These are phyloP conservation scores for Nicotiana rustica DNA, from an alignment of 305 asterid genomes.

Conservation along the genomic window DNA sequence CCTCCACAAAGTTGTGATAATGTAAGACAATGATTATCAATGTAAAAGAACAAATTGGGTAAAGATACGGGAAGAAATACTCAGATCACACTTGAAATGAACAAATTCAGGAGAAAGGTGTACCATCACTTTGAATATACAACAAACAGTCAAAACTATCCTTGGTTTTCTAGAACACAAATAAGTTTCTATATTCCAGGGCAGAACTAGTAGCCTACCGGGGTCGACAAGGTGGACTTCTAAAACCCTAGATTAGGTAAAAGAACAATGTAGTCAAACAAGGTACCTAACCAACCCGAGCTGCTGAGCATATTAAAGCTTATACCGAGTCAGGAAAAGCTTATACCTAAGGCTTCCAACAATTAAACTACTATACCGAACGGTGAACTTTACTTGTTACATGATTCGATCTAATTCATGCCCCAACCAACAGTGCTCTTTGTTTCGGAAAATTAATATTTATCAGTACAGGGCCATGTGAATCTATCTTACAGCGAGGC, in stretches of 20 bases:
- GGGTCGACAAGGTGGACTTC: background rate
- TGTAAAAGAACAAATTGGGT: background rate
- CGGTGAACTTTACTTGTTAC: background rate
- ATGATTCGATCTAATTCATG: background rate
- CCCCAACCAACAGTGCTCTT: no score
- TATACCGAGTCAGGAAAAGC: background rate
- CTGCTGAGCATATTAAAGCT: background rate
- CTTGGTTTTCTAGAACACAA: background rate
- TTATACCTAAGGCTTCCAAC: background rate
- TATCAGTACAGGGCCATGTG: no score
- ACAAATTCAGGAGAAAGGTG: background rate
- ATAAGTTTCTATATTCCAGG: background rate
- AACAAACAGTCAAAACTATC: background rate
- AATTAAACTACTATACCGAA: background rate
- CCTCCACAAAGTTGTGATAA: background rate
- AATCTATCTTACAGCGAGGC: no score
- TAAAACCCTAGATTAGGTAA: background rate
- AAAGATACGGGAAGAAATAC: background rate
- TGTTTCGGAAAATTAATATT: no score
- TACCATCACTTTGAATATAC: background rate
- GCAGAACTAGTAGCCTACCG: background rate
- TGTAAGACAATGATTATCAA: background rate
- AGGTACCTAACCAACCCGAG: background rate
- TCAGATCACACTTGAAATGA: background rate
- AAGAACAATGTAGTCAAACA: background rate